Percentiles rank a stretch among this genome's conserved stretches.
Conservation (phyloP, 1,139 yeast species). For the Taphrina confusa region DNA sequence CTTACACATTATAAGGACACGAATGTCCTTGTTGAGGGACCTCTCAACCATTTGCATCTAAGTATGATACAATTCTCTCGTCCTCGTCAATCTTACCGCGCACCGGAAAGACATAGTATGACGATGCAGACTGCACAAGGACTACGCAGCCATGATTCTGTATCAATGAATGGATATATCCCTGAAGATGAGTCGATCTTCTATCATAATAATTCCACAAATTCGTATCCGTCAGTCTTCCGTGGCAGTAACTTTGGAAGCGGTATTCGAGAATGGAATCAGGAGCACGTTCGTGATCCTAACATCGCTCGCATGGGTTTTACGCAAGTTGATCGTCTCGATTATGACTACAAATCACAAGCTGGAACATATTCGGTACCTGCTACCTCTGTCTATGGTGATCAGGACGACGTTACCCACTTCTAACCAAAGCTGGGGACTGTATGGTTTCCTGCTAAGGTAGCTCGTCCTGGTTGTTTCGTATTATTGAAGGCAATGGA, state of each 20-base stretch:
- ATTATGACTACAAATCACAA: constrained; percentile 29
- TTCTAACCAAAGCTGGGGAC: neutral
- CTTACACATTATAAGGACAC: constrained; percentile 76
- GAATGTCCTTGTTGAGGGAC: constrained; percentile 92
- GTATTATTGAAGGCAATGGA: too few species aligned
- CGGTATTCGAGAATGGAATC: constrained; percentile 5
- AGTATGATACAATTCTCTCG: constrained; percentile 63
- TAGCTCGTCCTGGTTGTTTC: too few species aligned
- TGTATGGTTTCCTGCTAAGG: too few species aligned
- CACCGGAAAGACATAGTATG: constrained; percentile 35
- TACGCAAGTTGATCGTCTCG: constrained; percentile 16
- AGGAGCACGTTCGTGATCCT: neutral
- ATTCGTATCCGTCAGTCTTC: constrained; percentile 38
- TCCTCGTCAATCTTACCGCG: constrained; percentile 42
- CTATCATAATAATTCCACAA: neutral
- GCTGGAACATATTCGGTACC: constrained; percentile 27
- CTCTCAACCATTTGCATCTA: constrained; percentile 73
- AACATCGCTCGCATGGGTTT: neutral
- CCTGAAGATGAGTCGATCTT: constrained; percentile 40
- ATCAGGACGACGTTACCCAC: constrained; percentile 4
- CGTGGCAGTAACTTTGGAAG: constrained; percentile 31
- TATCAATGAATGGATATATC: constrained; percentile 41
- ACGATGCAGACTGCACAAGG: neutral
- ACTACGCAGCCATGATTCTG: neutral
- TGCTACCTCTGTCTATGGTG: constrained; percentile 16